Conservation (phyloP, 345 rosid genomes). For the Brassica rapa region DNA sequence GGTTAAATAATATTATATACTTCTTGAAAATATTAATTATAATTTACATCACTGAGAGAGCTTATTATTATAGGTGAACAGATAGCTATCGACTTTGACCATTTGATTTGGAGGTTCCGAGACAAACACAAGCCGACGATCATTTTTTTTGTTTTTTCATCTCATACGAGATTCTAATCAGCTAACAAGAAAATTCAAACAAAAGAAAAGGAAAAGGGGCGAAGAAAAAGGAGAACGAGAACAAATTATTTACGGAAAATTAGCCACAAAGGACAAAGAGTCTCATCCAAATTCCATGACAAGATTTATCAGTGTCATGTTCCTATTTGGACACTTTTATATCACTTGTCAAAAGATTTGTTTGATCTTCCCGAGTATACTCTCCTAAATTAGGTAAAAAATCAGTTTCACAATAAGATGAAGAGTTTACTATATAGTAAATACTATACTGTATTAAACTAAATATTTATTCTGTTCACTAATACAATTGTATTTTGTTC, state of each 20-base stretch:
- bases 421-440: not conserved
- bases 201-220: not conserved
- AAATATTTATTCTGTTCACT: no score
- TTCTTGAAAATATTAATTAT: not conserved
- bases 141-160: not conserved
- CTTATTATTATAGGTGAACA: not conserved
- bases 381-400: slow-evolving; percentile 19
- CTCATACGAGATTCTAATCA: not conserved
- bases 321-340: slow-evolving; percentile 26
- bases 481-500: no score
- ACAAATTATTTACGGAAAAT: not conserved
- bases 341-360: slow-evolving; percentile 20
- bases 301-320: slow-evolving; percentile 35
- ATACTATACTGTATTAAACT: no score
- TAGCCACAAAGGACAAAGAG: slow-evolving; percentile 25
- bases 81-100: slow-evolving; percentile 12
- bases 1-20: not conserved
- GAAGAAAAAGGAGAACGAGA: not conserved
- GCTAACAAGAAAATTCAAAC: not conserved
- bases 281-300: slow-evolving; percentile 26
- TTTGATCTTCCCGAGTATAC: slow-evolving; percentile 11
- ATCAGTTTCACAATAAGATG: not conserved
- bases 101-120: slow-evolving; percentile 24
- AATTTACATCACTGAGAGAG: not conserved
- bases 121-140: slow-evolving; percentile 33